Evolutionary conservation across 306 rosid genomes (phyloP).

Genomic region (Hippophae tibetana): DNA sequence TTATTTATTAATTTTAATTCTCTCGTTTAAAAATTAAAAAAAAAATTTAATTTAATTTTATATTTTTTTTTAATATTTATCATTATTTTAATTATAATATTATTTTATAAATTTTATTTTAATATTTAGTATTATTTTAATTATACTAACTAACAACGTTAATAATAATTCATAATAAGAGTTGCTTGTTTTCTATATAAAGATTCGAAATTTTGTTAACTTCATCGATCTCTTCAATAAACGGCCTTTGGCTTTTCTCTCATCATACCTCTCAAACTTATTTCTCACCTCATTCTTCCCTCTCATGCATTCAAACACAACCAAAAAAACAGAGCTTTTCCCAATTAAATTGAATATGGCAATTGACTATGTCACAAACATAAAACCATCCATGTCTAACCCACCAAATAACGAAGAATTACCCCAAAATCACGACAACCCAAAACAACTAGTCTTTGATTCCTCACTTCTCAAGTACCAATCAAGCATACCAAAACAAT

Average conservation of each 20-base stretch:
- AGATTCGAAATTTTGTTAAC: constrained; percentile 43
- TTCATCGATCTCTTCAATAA: constrained; percentile 26
- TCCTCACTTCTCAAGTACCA: constrained; percentile 19
- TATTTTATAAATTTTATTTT: no score
- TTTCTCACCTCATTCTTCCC: constrained; percentile 11
- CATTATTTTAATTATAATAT: no score
- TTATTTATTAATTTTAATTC: no score
- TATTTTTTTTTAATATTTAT: no score
- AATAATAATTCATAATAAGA: not conserved
- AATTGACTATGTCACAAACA: constrained; percentile 36
- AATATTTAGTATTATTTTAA: no score
- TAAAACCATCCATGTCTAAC: constrained; percentile 22
- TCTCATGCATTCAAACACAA: not conserved
- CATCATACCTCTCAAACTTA: constrained; percentile 34
- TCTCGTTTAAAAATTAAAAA: no score
- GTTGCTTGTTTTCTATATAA: constrained; percentile 26
- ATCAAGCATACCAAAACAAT: constrained; percentile 35
- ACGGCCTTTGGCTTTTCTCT: constrained; percentile 51
- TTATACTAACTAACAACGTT: no score
- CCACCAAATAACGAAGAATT: constrained; percentile 16
- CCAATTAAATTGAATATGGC: constrained; percentile 40
- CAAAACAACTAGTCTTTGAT: constrained; percentile 34
- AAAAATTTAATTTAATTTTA: no score
- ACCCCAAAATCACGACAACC: constrained; percentile 2
- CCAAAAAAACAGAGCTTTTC: no score